A percentile compares a stretch with the other conserved stretches of the same genome.
Conservation (phyloP, 805 yeast genomes). For the Debaryomyces prosopidis region DNA sequence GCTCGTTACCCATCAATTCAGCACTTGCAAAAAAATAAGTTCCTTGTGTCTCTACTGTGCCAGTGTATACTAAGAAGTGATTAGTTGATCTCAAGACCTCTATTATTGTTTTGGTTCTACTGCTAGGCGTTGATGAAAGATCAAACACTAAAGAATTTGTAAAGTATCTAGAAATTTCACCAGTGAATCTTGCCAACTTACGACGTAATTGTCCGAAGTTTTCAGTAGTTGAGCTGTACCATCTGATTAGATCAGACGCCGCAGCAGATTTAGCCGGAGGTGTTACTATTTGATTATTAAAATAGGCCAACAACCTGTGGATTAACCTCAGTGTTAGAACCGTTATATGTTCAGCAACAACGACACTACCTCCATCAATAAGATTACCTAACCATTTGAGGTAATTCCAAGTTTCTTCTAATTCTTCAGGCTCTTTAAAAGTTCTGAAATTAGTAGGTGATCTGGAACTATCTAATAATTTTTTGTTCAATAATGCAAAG, state of each 20-base stretch:
- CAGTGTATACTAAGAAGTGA: constrained; percentile 78
- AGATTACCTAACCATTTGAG: constrained; percentile 74
- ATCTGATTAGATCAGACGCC: constrained; percentile 48
- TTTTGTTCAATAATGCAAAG: constrained; percentile 68
- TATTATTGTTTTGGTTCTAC: constrained; percentile 51
- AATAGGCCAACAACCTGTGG: constrained; percentile 66
- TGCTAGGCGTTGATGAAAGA: constrained; percentile 42
- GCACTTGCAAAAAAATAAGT: constrained; percentile 78
- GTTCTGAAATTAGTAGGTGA: constrained; percentile 67
- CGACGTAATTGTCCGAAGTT: constrained; percentile 77
- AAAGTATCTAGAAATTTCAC: constrained; percentile 64
- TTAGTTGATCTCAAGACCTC: constrained; percentile 60
- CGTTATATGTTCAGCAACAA: constrained; percentile 77
- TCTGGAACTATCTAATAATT: constrained; percentile 74
- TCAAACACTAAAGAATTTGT: constrained; percentile 70
- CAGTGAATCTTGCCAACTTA: constrained; percentile 75
- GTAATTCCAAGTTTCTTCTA: constrained; percentile 79
- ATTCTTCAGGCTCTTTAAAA: constrained; percentile 87
- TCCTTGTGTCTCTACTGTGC: constrained; percentile 70
- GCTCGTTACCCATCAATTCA: constrained; percentile 44
- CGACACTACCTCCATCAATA: constrained; percentile 77
- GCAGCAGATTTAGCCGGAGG: constrained; percentile 51
- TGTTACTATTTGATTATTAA: constrained; percentile 63
- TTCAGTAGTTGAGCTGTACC: constrained; percentile 68
- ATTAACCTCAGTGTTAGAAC: constrained; percentile 64